Base-by-base conservation (phyloP, 129 eudicot genomes). In the Glebionis coronaria region DNA sequence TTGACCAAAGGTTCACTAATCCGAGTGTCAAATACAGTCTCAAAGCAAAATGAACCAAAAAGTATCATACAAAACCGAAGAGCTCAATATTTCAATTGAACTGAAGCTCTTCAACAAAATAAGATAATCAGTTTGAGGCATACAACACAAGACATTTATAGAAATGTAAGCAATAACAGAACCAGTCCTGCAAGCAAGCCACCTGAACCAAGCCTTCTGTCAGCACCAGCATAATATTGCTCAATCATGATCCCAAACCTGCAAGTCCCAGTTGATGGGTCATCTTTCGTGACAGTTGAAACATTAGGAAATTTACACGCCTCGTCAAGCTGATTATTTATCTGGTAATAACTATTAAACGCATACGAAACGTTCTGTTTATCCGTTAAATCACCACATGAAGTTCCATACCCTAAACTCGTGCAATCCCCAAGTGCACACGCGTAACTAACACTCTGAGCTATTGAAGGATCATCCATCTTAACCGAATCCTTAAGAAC, bases 381-480 rank as follows among this genome's bases (percentile, higher is more conserved):
- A 74, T 86, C 86, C 58, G n/a, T n/a, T n/a, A 90, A 46, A 62
- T 50, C 38, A 3, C 73, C 78, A 56, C 97, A 90, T 0, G 97
- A 86, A 13, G 90, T 65, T 9, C 95, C 90, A 19, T 74, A 80
- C 51, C 97, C 97, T 0, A 90, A 83, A 47, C 87, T 77, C 13
- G 95, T 86, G 71, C 97, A 90, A 57, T 90, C 95, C 25, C 84
- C 98, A 44, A 72, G 78, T 0, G 75, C 73, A 59, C 98, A 92
- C 3, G 98, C 98, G 14, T 85, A 85, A 66, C 80, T 80, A 23
- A 92, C 95, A 29, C 89, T 82, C 4, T 74, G 73, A 2, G 73
- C 84, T 10, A 88, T 61, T 2, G 83, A 76, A 0, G 91, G 73
- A 69, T 80, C 85, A n/a, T 80, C 78, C 49, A 80, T 60, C 44